Conservation (phyloP, 164 flowering plant genomes). For the Liriodendron chinense region DNA sequence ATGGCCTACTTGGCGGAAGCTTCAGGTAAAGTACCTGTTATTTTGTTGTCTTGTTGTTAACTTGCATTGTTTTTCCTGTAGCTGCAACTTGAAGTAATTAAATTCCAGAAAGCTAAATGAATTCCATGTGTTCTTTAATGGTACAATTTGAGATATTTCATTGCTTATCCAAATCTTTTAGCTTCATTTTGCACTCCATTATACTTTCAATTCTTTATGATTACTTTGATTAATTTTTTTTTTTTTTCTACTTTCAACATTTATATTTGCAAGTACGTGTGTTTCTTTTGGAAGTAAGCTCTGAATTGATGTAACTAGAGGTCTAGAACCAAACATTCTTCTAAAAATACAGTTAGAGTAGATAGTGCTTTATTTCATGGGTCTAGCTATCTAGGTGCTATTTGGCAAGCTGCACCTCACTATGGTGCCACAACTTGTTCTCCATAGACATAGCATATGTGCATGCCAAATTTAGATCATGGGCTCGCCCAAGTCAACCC, state of each 20-base stretch:
- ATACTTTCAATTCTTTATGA: not conserved
- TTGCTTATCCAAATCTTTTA: not conserved
- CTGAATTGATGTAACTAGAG: too few relatives aligned
- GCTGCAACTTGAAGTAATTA: not conserved
- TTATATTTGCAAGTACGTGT: not conserved
- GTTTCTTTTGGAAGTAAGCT: too few relatives aligned
- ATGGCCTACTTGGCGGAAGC: constrained; percentile 28
- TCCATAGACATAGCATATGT: not conserved
- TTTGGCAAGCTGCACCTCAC: too few relatives aligned
- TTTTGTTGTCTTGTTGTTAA: not conserved
- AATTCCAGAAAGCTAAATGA: not conserved
- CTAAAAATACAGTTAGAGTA: too few relatives aligned
- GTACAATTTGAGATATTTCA: not conserved
- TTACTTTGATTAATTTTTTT: too few relatives aligned
- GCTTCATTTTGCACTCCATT: not conserved
- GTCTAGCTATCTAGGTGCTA: too few relatives aligned
- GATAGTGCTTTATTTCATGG: too few relatives aligned
- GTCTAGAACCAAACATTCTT: too few relatives aligned
- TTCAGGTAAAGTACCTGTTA: constrained; percentile 19
- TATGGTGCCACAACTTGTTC: not conserved
- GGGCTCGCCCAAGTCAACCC: too few relatives aligned
- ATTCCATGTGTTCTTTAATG: not conserved
- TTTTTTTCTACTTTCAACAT: not conserved
- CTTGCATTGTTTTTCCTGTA: not conserved
- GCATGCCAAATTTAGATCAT: too few relatives aligned